phyloP scores from a whole-genome alignment of 257 asterid species.

The Nicotiana obtusifolia region DNA sequence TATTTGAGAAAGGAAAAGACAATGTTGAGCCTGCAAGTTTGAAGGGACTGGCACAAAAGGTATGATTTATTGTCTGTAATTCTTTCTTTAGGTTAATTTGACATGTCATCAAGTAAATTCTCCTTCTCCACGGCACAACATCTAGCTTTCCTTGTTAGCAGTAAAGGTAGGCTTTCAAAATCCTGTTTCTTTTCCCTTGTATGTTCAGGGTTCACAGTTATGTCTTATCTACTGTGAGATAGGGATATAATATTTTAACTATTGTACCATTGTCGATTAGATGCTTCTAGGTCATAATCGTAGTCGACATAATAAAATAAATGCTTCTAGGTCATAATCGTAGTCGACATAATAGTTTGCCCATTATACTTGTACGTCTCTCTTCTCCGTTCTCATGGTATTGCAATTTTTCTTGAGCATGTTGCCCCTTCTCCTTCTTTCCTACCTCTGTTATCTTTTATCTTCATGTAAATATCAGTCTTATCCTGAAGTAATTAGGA shows the following conservation, averaged over 20 bases:
- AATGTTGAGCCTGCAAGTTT: slow-evolving; percentile 49
- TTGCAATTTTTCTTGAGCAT: neutral
- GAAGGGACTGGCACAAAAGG: slow-evolving; percentile 65
- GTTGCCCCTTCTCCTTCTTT: neutral
- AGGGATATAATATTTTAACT: neutral
- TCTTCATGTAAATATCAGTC: neutral
- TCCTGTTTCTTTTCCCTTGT: neutral
- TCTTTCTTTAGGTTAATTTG: neutral
- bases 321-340: neutral
- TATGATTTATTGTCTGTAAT: slow-evolving; percentile 20
- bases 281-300: neutral
- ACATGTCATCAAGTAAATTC: neutral
- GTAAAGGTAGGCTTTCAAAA: neutral
- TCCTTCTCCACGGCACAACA: neutral
- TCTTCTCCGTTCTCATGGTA: neutral
- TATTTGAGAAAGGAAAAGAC: slow-evolving; percentile 63
- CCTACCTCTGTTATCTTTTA: neutral
- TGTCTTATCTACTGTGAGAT: neutral
- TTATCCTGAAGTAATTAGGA: neutral
- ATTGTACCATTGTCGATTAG: neutral
- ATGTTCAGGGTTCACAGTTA: neutral
- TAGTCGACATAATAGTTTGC: neutral
- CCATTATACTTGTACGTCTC: neutral
- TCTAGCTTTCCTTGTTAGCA: neutral
- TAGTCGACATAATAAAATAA: neutral